Percentiles rank a stretch among this genome's conserved stretches.
Conservation (phyloP, 208 protist species). For the Leishmania gerbilli region DNA sequence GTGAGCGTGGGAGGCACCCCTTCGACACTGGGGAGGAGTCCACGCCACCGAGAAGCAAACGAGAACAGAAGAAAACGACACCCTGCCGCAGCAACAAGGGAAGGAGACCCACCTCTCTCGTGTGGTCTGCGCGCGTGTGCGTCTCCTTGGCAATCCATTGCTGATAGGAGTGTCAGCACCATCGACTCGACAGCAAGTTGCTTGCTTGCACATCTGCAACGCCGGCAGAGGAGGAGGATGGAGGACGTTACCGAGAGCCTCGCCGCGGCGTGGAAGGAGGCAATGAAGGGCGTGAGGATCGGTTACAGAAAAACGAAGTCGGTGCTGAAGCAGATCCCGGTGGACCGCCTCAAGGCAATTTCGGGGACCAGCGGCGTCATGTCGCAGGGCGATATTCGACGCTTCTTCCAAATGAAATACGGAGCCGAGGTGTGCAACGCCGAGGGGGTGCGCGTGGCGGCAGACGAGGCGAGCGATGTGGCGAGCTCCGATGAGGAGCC, state of each 20-base stretch:
- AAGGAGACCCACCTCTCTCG: not conserved
- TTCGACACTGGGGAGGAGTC: not conserved
- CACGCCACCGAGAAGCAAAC: not conserved
- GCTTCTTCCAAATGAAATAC: constrained; percentile 72
- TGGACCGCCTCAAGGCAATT: constrained; percentile 46
- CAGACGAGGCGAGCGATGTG: constrained; percentile 46
- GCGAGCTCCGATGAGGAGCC: constrained; percentile 75
- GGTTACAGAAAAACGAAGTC: constrained; percentile 77
- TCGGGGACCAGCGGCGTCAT: constrained; percentile 24
- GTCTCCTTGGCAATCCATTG: not conserved
- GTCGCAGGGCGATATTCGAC: constrained; percentile 52
- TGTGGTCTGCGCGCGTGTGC: not conserved
- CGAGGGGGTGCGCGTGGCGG: constrained; percentile 31
- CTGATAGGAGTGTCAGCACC: not conserved
- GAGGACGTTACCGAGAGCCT: constrained; percentile 75
- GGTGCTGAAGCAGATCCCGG: constrained; percentile 58
- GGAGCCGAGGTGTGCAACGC: constrained; percentile 48
- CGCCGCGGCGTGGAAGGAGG: constrained; percentile 67
- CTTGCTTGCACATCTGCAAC: not conserved
- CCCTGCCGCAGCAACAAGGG: not conserved
- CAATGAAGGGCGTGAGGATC: constrained; percentile 67
- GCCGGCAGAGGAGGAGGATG: constrained; percentile 27
- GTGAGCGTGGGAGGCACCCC: not conserved
- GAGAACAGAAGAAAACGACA: no score
- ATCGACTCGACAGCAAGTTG: not conserved